Base-by-base conservation (phyloP, 2,329 filamentous ascomycete species). In the Cercospora berteroae region DNA sequence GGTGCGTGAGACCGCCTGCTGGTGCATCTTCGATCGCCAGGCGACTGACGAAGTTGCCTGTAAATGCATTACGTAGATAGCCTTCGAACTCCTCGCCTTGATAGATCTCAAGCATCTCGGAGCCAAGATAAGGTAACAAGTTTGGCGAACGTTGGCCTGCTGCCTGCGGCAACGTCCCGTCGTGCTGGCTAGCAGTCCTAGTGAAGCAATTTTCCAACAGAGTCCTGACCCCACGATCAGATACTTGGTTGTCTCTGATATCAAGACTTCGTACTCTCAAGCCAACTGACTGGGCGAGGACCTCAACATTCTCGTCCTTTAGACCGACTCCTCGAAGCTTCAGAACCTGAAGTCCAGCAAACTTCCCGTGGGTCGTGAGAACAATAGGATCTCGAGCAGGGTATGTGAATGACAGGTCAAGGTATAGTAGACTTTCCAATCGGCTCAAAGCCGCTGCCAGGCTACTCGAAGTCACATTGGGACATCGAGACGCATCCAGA, bases 1-100 rank as follows among this genome's bases (percentile, higher is more conserved):
- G 77, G 77, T 89, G 87, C 0, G 87, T 88, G 42, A 88, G 82
- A 2, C 87, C 87, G 9, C 80, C 78, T 71, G 84, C 80, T 23
- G 83, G 81, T 1, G 84, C 78, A 69, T 87, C 82, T 70, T 88
- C 86, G 29, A 88, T 82, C 42, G 84, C 82, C 31, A 87, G 81
- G 60, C 83, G 82, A 9, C 83, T 83, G 16, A 85, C 81, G 50
- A 86, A 83, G 1, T 80, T 80, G 23, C 77, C 79, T 1, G 83
- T 84, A 42, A 86, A 79, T 12, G 82, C 77, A 63, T 79, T 80
- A 7, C 84, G 77, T 23, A 88, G 78, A 60, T 83, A 84, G 31
- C 81, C 77, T 70, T 87, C 86, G n/a, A 86, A 81, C 36, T 83
- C 78, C 67, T 83, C 82, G 36, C 80, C 80, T 59, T 77, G 76